Conservation (phyloP, 495 filamentous ascomycete genomes). For the Penicillium waksmanii region DNA sequence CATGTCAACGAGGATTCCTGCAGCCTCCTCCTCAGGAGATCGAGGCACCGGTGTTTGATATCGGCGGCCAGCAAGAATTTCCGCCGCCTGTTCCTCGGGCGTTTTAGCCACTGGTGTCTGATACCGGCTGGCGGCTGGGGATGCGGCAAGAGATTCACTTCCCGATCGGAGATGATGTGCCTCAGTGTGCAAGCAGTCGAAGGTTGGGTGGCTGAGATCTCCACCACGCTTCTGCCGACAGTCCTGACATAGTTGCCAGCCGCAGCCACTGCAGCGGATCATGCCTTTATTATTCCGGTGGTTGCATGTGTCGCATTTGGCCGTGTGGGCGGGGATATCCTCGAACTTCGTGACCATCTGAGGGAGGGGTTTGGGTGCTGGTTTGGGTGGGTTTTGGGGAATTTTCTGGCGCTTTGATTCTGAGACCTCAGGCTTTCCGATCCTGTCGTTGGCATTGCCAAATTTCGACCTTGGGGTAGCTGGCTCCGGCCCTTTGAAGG, state of each 20-base stretch:
- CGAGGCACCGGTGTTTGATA: background rate
- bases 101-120: too few species aligned
- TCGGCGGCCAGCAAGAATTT: too few species aligned
- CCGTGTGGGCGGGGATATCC: conserved; percentile 46
- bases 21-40: background rate
- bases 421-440: too few species aligned
- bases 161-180: background rate
- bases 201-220: conserved; percentile 27
- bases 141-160: too few species aligned
- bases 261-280: conserved; percentile 47
- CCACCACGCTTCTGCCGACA: conserved; percentile 34
- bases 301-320: conserved; percentile 56
- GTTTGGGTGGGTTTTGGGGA: background rate
- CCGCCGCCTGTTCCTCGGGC: too few species aligned
- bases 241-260: conserved; percentile 47
- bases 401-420: background rate
- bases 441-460: too few species aligned
- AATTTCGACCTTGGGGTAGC: too few species aligned
- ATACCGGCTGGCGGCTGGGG: too few species aligned
- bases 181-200: background rate
- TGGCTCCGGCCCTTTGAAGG: too few species aligned
- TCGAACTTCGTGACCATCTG: conserved; percentile 26
- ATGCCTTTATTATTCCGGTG: conserved; percentile 47
- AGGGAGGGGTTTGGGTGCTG: too few species aligned
- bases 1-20: background rate